These are phyloP conservation scores for Amaranthus palmeri DNA, from an alignment of 148 eudicot genomes.

Conservation along the genomic window DNA sequence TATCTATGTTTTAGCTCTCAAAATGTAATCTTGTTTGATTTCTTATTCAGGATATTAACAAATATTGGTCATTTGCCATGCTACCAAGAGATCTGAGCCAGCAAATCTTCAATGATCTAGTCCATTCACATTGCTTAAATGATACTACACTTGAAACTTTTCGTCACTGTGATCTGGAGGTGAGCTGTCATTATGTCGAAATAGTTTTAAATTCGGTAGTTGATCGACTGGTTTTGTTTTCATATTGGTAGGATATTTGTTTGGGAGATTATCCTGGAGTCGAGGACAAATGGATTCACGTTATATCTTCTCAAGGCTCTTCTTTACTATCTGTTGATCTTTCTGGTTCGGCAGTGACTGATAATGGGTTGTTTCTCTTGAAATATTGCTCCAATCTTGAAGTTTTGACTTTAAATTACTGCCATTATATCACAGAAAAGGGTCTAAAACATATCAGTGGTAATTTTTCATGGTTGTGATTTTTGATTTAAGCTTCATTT, in stretches of 20 bases:
- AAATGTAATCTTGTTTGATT: background rate
- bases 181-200: constrained; percentile 9
- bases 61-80: constrained; percentile 28
- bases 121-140: constrained; percentile 24
- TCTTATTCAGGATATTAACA: constrained; percentile 27
- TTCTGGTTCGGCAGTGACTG: constrained; percentile 38
- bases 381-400: constrained; percentile 30
- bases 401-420: constrained; percentile 30
- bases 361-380: constrained; percentile 29
- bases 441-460: constrained; percentile 32
- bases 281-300: constrained; percentile 30
- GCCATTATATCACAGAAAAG: constrained; percentile 27
- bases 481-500: background rate
- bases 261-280: constrained; percentile 37
- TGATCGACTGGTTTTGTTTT: constrained; percentile 10
- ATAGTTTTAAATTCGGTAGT: background rate
- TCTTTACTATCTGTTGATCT: constrained; percentile 36
- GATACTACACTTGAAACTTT: constrained; percentile 32
- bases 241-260: constrained; percentile 28
- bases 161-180: constrained; percentile 36
- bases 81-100: constrained; percentile 36
- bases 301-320: constrained; percentile 29
- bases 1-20: background rate
- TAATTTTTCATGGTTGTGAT: constrained; percentile 14
- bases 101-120: constrained; percentile 33